phyloP scores from a whole-genome alignment of 495 filamentous ascomycete genomes.

The Aspergillus ellipticus region DNA sequence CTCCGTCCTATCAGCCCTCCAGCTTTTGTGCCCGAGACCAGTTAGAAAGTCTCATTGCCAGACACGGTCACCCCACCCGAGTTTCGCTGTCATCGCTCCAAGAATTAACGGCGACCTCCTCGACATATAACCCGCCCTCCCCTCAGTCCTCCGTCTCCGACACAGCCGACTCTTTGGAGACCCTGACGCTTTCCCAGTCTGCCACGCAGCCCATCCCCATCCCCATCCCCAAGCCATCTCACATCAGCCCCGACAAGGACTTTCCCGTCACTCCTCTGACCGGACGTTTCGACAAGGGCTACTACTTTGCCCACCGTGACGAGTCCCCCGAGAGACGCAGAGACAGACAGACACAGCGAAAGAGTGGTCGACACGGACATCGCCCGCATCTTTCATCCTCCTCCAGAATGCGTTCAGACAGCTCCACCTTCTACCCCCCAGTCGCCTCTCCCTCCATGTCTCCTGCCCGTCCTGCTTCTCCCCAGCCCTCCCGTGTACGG shows the following conservation, averaged over 20 bases:
- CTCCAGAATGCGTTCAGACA: constrained; percentile 38
- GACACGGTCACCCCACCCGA: constrained; percentile 45
- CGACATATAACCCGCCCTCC: constrained; percentile 54
- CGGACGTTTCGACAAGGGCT: constrained; percentile 38
- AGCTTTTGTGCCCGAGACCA: constrained; percentile 72
- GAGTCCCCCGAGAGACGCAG: constrained; percentile 21
- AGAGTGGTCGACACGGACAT: constrained; percentile 9
- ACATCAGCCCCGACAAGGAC: constrained; percentile 30
- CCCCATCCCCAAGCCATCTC: constrained; percentile 34
- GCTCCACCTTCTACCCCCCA: constrained; percentile 34
- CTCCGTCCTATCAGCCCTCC: constrained; percentile 37
- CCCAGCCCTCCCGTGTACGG: constrained; percentile 29
- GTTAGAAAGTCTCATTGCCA: constrained; percentile 62
- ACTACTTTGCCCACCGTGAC: constrained; percentile 37
- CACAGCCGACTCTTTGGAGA: constrained; percentile 23
- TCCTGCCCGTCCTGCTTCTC: constrained; percentile 30
- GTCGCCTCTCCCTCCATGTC: constrained; percentile 37
- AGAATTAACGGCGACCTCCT: constrained; percentile 63
- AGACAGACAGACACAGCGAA: constrained; percentile 12
- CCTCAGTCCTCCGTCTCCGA: constrained; percentile 18
- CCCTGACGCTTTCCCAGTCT: constrained; percentile 26
- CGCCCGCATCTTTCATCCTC: constrained; percentile 22
- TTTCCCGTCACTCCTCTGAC: constrained; percentile 44
- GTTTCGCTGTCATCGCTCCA: constrained; percentile 75
- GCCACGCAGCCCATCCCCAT: constrained; percentile 40